Percentiles rank a stretch among this genome's conserved stretches.
Evolutionary conservation across 2,329 filamentous ascomycete genomes (phyloP).

Genomic region (Colletotrichum brevisporum): DNA sequence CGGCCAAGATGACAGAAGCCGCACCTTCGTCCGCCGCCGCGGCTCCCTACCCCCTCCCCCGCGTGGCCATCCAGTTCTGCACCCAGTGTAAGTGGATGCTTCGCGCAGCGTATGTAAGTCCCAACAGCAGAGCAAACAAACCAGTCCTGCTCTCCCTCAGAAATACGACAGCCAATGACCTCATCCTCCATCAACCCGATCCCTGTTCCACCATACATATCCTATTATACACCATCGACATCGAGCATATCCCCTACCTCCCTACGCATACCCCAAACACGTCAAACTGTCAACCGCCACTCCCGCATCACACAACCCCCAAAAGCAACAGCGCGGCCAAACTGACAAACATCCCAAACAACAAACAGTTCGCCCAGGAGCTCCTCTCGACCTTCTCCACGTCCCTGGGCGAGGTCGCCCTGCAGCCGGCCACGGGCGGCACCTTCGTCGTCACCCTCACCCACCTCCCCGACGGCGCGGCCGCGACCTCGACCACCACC

Average conservation of each 20-base stretch:
- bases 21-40: background rate
- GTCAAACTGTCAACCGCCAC: no score
- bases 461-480: conserved; percentile 38
- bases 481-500: conserved; percentile 62
- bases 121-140: background rate
- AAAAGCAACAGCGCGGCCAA: no score
- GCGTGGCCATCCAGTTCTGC: conserved; percentile 91
- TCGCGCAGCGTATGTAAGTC: conserved; percentile 83
- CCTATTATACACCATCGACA: conserved; percentile 8
- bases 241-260: conserved; percentile 12
- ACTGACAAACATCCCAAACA: conserved; percentile 5
- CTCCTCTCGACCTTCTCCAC: conserved; percentile 93
- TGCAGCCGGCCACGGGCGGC: conserved; percentile 88
- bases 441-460: conserved; percentile 82
- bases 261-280: background rate
- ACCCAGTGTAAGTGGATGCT: conserved; percentile 96
- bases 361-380: conserved; percentile 86
- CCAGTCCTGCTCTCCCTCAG: background rate
- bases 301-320: no score
- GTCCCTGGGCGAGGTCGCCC: conserved; percentile 86
- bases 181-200: conserved; percentile 15
- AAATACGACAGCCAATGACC: conserved; percentile 13
- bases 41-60: conserved; percentile 66
- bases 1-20: conserved; percentile 24
- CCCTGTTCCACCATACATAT: conserved; percentile 5